Conservation (phyloP, 202 grass and related monocot genomes). For the Hordeum pubiflorum region DNA sequence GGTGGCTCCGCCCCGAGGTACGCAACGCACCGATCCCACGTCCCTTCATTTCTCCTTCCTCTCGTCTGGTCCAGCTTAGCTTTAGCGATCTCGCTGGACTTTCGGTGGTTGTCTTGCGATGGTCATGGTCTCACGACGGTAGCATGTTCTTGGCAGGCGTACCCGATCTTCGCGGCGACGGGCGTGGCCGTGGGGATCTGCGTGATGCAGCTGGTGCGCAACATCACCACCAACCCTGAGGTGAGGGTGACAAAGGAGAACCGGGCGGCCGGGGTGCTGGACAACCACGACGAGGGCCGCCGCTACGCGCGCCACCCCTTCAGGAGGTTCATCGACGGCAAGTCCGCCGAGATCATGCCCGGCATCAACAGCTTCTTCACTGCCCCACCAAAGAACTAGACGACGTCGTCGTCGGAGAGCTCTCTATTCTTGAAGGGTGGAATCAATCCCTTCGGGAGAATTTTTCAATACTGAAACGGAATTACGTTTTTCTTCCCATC, state of each 20-base stretch:
- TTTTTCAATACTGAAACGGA: background rate
- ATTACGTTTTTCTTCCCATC: background rate
- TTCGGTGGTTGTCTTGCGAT: too few species aligned
- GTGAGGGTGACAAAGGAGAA: constrained; percentile 83
- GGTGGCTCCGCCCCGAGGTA: constrained; percentile 45
- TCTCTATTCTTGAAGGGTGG: background rate
- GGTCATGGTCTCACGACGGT: too few species aligned
- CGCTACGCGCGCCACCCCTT: constrained; percentile 53
- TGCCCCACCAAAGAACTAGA: constrained; percentile 27
- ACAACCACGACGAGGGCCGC: constrained; percentile 54
- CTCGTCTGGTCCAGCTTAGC: too few species aligned
- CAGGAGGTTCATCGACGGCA: constrained; percentile 46
- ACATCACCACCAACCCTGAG: constrained; percentile 73
- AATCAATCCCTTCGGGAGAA: too few species aligned
- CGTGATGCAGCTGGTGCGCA: constrained; percentile 52
- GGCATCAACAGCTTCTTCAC: constrained; percentile 53
- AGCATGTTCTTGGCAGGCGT: constrained; percentile 25
- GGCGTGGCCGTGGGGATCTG: constrained; percentile 49
- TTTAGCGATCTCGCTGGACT: too few species aligned
- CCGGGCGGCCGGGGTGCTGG: constrained; percentile 50
- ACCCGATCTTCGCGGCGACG: constrained; percentile 43
- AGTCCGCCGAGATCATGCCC: constrained; percentile 56
- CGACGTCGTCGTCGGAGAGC: too few species aligned
- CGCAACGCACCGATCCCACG: background rate
- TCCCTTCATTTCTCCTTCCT: too few species aligned